These are phyloP conservation scores for Zangia roseola DNA, from an alignment of 768 basidiomycete genomes.

Conservation along the genomic window DNA sequence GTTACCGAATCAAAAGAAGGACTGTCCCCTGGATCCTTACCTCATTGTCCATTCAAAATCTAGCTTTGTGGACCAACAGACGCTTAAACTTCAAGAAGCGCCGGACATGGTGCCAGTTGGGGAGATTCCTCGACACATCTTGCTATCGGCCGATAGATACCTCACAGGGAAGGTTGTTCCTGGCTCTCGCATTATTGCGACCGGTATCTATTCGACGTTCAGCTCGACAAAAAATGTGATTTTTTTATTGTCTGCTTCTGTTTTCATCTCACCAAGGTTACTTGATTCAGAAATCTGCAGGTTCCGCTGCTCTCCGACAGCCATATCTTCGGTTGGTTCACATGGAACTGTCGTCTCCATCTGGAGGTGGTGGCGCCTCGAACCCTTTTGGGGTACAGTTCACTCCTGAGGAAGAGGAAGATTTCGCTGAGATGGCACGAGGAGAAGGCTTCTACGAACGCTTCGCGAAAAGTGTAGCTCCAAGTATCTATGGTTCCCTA, in stretches of 20 bases:
- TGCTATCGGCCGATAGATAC: constrained; percentile 87
- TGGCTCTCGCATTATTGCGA: constrained; percentile 91
- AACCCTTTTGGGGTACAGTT: constrained; percentile 90
- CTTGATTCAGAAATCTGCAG: constrained; percentile 61
- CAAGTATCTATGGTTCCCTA: constrained; percentile 93
- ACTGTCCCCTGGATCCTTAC: constrained; percentile 95
- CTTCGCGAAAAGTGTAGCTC: constrained; percentile 91
- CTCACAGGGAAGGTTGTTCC: constrained; percentile 93
- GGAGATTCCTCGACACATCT: constrained; percentile 94
- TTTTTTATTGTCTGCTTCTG: constrained; percentile 5
- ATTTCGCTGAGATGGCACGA: constrained; percentile 88
- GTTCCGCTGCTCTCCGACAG: constrained; percentile 87
- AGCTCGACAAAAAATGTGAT: constrained; percentile 82
- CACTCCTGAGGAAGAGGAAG: constrained; percentile 95
- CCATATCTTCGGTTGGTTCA: constrained; percentile 94
- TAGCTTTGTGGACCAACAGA: constrained; percentile 93
- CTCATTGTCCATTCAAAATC: constrained; percentile 94
- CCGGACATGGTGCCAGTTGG: constrained; percentile 99
- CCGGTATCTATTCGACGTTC: constrained; percentile 97
- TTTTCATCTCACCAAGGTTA: not conserved
- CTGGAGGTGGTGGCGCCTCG: constrained; percentile 64
- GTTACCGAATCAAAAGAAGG: constrained; percentile 82
- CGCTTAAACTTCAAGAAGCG: constrained; percentile 95
- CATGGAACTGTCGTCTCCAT: constrained; percentile 83
- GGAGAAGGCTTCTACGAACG: constrained; percentile 89